These are phyloP conservation scores for Croton laevigatus DNA, from an alignment of 441 rosid species.

Conservation along the genomic window DNA sequence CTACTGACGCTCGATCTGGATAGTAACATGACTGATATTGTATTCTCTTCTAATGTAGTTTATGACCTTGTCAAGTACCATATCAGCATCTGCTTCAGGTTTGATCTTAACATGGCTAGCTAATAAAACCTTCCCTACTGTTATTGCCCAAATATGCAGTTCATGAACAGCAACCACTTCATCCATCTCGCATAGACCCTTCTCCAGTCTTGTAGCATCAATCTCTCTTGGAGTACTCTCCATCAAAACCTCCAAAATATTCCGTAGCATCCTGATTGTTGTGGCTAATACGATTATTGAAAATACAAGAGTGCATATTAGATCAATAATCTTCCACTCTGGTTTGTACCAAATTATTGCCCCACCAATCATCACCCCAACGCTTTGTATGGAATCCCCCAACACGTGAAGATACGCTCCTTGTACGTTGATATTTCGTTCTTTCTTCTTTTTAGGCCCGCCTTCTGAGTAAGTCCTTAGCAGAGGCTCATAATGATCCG, in stretches of 20 bases:
- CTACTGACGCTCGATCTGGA: slow-evolving; percentile 61
- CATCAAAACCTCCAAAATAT: slow-evolving; percentile 65
- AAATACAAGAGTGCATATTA: slow-evolving; percentile 65
- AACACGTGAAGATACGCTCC: slow-evolving; percentile 76
- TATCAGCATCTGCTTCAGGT: slow-evolving; percentile 51
- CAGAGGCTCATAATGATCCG: slow-evolving; percentile 33
- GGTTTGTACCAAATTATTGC: slow-evolving; percentile 70
- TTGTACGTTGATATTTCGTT: slow-evolving; percentile 50
- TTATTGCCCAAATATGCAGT: slow-evolving; percentile 75
- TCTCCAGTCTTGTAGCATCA: slow-evolving; percentile 59
- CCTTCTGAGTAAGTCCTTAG: slow-evolving; percentile 26
- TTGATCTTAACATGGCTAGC: slow-evolving; percentile 60
- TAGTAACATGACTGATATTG: slow-evolving; percentile 60
- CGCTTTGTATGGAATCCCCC: slow-evolving; percentile 70
- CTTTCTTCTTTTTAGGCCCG: slow-evolving; percentile 35
- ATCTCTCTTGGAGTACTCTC: slow-evolving; percentile 72
- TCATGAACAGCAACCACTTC: slow-evolving; percentile 67
- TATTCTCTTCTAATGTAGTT: slow-evolving; percentile 49
- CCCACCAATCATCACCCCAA: slow-evolving; percentile 78
- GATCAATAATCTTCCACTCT: slow-evolving; percentile 64
- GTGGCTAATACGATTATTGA: slow-evolving; percentile 53
- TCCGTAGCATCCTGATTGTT: slow-evolving; percentile 60
- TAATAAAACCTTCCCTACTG: slow-evolving; percentile 56
- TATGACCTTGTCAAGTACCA: slow-evolving; percentile 52
- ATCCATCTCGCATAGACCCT: slow-evolving; percentile 65